Percentiles rank a stretch among this genome's conserved stretches.
phyloP scores from a whole-genome alignment of 1,284 basidiomycete species.

The Ustilago esculenta region DNA sequence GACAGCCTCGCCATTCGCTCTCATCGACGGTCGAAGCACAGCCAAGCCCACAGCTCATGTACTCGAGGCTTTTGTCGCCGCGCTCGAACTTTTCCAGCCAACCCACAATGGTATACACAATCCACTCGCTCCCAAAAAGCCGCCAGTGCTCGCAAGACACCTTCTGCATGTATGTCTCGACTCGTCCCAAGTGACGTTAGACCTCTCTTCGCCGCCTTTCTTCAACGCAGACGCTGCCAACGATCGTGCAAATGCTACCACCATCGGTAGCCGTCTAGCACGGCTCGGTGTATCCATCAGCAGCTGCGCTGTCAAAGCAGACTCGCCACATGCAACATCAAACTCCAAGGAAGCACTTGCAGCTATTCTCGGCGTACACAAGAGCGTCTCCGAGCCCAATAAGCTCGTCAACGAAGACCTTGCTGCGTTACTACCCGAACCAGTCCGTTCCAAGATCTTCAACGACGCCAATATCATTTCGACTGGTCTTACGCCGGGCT shows the following conservation, averaged over 20 bases:
- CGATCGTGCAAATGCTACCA: constrained; percentile 10
- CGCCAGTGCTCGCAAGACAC: constrained; percentile 40
- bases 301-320: constrained; percentile 33
- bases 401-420: constrained; percentile 41
- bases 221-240: constrained; percentile 30
- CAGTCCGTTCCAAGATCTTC: constrained; percentile 24
- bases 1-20: constrained; percentile 6
- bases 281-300: constrained; percentile 26
- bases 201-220: constrained; percentile 25
- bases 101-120: constrained; percentile 18
- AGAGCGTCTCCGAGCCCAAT: constrained; percentile 30
- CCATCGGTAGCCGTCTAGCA: constrained; percentile 20
- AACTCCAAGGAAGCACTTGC: constrained; percentile 25
- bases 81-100: constrained; percentile 38
- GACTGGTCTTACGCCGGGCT: constrained; percentile 27
- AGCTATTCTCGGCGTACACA: constrained; percentile 33
- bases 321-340: not conserved
- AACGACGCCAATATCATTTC: constrained; percentile 37
- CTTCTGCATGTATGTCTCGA: constrained; percentile 34
- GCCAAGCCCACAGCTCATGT: constrained; percentile 31
- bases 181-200: constrained; percentile 18
- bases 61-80: constrained; percentile 40
- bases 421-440: constrained; percentile 21
- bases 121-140: constrained; percentile 22
- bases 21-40: constrained; percentile 16